Evolutionary conservation across 257 asterid genomes (phyloP).

Genomic region (Jacaranda mimosifolia): DNA sequence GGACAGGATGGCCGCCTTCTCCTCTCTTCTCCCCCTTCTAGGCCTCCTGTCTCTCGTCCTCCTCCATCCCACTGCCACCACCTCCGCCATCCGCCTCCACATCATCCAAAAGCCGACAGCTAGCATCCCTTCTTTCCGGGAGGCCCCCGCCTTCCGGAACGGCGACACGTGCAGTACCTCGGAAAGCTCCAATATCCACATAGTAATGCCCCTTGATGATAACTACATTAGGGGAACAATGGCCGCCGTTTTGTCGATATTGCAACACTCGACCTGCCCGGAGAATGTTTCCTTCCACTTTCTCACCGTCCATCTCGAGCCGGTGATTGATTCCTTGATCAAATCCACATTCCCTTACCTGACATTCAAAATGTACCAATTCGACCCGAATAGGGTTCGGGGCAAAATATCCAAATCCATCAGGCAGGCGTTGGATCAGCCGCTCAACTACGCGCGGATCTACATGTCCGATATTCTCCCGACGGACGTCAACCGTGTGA

Average conservation of each 20-base stretch:
- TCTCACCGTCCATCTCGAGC: constrained; percentile 62
- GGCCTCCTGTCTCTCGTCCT: constrained; percentile 91
- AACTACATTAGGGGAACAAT: constrained; percentile 85
- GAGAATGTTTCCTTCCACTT: constrained; percentile 79
- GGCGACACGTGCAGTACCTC: constrained; percentile 56
- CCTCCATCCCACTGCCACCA: constrained; percentile 46
- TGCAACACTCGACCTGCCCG: constrained; percentile 86
- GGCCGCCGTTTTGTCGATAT: constrained; percentile 77
- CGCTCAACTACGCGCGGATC: constrained; percentile 80
- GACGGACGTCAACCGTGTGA: constrained; percentile 55
- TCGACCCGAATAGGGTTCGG: constrained; percentile 65
- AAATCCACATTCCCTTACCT: constrained; percentile 84
- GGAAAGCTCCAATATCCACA: constrained; percentile 48
- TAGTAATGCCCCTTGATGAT: constrained; percentile 81
- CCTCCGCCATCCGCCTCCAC: constrained; percentile 60
- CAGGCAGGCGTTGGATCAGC: constrained; percentile 83
- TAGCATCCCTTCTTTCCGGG: constrained; percentile 58
- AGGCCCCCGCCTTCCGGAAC: constrained; percentile 86
- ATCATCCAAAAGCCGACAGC: constrained; percentile 35
- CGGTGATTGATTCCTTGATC: constrained; percentile 56
- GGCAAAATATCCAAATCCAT: constrained; percentile 81
- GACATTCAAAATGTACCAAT: constrained; percentile 60
- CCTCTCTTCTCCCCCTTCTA: constrained; percentile 47
- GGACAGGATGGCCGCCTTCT: constrained; percentile 91
- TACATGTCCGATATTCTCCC: constrained; percentile 79